phyloP scores from a whole-genome alignment of 495 filamentous ascomycete species.

The Neurospora sp. region DNA sequence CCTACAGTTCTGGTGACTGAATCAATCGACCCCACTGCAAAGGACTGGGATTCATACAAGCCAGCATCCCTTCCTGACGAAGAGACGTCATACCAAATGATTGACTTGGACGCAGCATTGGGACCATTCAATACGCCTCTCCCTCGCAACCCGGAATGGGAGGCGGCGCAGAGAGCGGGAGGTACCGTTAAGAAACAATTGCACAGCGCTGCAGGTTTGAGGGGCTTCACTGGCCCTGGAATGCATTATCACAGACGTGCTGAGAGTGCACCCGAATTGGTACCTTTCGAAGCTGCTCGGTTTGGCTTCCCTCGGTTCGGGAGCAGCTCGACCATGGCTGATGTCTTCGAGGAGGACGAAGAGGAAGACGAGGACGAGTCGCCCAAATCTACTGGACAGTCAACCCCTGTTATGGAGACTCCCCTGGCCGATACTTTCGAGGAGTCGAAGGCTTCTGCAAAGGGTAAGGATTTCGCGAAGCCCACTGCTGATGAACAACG shows the following conservation, averaged over 20 bases:
- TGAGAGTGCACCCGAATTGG: conserved; percentile 86
- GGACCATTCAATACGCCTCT: conserved; percentile 82
- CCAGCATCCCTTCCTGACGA: conserved; percentile 28
- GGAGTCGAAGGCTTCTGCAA: conserved; percentile 14
- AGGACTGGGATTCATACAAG: conserved; percentile 12
- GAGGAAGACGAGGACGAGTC: conserved; percentile 47
- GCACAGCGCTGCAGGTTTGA: conserved; percentile 76
- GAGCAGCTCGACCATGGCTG: conserved; percentile 63
- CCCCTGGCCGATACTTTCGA: conserved; percentile 9
- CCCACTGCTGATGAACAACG: neutral
- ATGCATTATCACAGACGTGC: conserved; percentile 86
- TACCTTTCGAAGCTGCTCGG: conserved; percentile 61
- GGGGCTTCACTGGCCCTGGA: conserved; percentile 67
- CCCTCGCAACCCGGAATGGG: conserved; percentile 46
- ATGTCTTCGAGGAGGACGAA: conserved; percentile 95
- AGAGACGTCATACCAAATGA: conserved; percentile 62
- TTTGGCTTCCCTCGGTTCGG: conserved; percentile 49
- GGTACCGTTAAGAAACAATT: conserved; percentile 62
- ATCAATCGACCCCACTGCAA: conserved; percentile 12
- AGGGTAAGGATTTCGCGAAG: neutral
- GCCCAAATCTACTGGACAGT: conserved; percentile 15
- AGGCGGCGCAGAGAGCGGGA: conserved; percentile 44
- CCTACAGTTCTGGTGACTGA: conserved; percentile 20
- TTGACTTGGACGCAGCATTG: conserved; percentile 93
- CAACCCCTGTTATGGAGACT: conserved; percentile 17